These are phyloP conservation scores for Micractinium sp. DNA, from an alignment of 139 green algal genomes.

Conservation along the genomic window DNA sequence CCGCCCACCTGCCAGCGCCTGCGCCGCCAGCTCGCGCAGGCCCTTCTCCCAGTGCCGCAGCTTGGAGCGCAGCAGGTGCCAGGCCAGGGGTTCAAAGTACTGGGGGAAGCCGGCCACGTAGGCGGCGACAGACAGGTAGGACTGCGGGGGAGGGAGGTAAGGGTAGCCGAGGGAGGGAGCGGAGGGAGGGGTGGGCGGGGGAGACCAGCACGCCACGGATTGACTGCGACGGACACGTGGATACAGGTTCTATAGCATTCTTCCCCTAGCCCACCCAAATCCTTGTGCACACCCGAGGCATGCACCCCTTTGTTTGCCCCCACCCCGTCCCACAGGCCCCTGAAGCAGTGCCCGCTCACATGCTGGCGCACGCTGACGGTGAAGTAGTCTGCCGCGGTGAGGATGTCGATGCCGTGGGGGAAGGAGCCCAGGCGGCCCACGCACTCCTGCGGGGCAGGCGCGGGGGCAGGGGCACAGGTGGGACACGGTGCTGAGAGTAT, in stretches of 20 bases:
- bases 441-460: slow-evolving; percentile 73
- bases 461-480: background rate
- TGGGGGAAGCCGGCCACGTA: slow-evolving; percentile 57
- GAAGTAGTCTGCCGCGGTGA: slow-evolving; percentile 94
- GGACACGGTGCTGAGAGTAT: background rate
- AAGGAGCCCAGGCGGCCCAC: slow-evolving; percentile 92
- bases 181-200: too few species aligned
- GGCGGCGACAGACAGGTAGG: slow-evolving; percentile 73
- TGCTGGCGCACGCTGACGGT: slow-evolving; percentile 65
- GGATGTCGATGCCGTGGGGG: slow-evolving; percentile 90
- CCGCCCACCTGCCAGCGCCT: slow-evolving; percentile 58
- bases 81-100: slow-evolving; percentile 72
- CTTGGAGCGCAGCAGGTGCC: slow-evolving; percentile 86
- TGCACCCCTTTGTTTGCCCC: background rate
- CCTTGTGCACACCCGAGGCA: too few species aligned
- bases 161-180: background rate
- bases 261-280: too few species aligned
- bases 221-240: too few species aligned
- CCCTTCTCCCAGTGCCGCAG: slow-evolving; percentile 92
- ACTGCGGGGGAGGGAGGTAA: slow-evolving; percentile 40
- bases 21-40: slow-evolving; percentile 80
- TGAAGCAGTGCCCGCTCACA: slow-evolving; percentile 18
- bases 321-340: background rate
- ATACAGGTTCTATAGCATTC: too few species aligned
- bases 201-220: too few species aligned